Conservation (phyloP, 371 early-diverging fungal species). For the Actinomortierella wolfii region DNA sequence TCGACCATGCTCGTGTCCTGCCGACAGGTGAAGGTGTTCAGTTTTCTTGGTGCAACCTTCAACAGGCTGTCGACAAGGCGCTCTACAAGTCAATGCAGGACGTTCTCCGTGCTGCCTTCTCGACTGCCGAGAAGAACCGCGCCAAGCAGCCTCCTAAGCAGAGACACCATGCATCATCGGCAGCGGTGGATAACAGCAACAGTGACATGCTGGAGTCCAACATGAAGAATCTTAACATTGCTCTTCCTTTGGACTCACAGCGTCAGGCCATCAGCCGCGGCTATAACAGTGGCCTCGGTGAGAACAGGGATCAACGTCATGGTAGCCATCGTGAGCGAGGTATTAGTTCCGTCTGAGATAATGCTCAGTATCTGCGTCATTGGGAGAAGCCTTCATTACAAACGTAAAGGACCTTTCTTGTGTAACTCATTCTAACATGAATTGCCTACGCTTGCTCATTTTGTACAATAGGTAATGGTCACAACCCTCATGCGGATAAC, state of each 20-base stretch:
- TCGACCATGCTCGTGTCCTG: constrained; percentile 62
- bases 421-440: no score
- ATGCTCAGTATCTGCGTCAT: no score
- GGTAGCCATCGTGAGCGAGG: constrained; percentile 28
- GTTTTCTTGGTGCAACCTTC: constrained; percentile 71
- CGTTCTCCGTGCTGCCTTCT: constrained; percentile 70
- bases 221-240: constrained; percentile 53
- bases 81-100: constrained; percentile 83
- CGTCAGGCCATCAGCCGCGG: constrained; percentile 48
- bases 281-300: constrained; percentile 29
- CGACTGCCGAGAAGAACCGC: constrained; percentile 63
- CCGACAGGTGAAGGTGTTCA: constrained; percentile 75
- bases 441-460: no score
- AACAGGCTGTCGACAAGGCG: constrained; percentile 69
- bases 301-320: constrained; percentile 10
- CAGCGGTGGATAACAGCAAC: constrained; percentile 18
- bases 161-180: constrained; percentile 19
- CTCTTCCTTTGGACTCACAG: constrained; percentile 49
- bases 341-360: no score
- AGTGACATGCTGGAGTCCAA: constrained; percentile 48
- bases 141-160: constrained; percentile 47
- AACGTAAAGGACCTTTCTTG: no score
- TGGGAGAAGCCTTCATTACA: no score
- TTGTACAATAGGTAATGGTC: no score
- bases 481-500: constrained; percentile 53